A percentile compares a stretch with the other conserved stretches of the same genome.
phyloP scores from a whole-genome alignment of 108 stramenopile species.

The Chaetoceros muelleri region DNA sequence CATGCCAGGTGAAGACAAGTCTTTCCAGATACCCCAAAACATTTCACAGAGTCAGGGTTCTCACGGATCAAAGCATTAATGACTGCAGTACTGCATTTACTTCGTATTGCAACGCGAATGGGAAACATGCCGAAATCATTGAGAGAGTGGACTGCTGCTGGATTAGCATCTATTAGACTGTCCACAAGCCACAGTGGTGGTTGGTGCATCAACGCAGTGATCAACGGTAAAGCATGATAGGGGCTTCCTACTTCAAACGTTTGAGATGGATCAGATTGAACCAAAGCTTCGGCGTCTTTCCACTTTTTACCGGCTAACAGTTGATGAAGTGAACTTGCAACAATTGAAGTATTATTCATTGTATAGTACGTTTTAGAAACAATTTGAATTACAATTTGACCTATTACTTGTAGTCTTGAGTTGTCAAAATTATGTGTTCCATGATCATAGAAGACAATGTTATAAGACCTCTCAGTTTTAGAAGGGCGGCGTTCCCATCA shows the following conservation, averaged over 20 bases:
- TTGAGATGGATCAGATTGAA: constrained; percentile 18
- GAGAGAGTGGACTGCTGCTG: constrained; percentile 21
- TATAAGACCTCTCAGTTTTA: too few relatives aligned
- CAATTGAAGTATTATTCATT: too few relatives aligned
- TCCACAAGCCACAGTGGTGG: constrained; percentile 28
- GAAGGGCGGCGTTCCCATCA: too few relatives aligned
- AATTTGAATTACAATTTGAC: too few relatives aligned
- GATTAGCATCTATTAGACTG: constrained; percentile 29
- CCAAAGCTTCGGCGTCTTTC: constrained; percentile 23
- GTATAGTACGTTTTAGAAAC: too few relatives aligned
- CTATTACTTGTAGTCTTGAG: too few relatives aligned
- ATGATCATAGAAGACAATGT: too few relatives aligned
- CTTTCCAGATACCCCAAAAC: constrained; percentile 35
- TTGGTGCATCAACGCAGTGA: constrained; percentile 30
- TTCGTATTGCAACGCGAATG: constrained; percentile 32
- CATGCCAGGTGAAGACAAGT: constrained; percentile 14
- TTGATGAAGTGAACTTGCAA: neutral
- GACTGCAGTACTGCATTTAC: constrained; percentile 25
- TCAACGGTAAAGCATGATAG: constrained; percentile 20
- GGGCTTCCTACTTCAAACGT: constrained; percentile 19
- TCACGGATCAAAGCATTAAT: constrained; percentile 32
- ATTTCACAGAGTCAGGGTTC: constrained; percentile 17
- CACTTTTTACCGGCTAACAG: constrained; percentile 10
- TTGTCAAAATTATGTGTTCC: too few relatives aligned
- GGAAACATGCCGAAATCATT: constrained; percentile 39